Percentiles rank a stretch among this genome's conserved stretches.
phyloP scores from a whole-genome alignment of 805 yeast genomes.

The Candida boleticola region DNA sequence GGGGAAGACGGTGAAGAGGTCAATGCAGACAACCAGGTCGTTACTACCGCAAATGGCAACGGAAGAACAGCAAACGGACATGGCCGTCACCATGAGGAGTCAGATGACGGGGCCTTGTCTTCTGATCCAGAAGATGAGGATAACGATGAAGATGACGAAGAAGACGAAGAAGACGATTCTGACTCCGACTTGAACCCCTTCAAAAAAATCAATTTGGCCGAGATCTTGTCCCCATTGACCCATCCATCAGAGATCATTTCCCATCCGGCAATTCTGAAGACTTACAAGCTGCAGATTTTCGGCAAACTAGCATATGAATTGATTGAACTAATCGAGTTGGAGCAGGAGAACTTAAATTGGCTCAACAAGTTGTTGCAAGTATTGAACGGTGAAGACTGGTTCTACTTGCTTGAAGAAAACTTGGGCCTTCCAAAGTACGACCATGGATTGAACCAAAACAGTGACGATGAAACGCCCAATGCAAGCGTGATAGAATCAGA shows the following conservation, averaged over 20 bases:
- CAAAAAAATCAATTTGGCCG: conserved; percentile 28
- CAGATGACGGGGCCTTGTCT: conserved; percentile 14
- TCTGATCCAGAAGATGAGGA: conserved; percentile 20
- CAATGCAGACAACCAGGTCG: conserved; percentile 19
- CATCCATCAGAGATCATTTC: conserved; percentile 77
- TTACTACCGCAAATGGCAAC: conserved; percentile 6
- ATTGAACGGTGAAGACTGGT: conserved; percentile 85
- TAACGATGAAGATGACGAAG: conserved; percentile 9
- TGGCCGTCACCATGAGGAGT: neutral
- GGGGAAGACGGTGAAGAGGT: conserved; percentile 7
- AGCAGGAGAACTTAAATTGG: conserved; percentile 73
- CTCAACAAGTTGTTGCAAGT: conserved; percentile 71
- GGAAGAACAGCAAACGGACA: neutral
- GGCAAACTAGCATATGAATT: conserved; percentile 65
- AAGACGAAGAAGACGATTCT: conserved; percentile 4
- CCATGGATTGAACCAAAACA: conserved; percentile 46
- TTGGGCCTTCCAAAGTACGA: conserved; percentile 69
- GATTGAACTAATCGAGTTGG: conserved; percentile 74
- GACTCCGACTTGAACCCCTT: conserved; percentile 28
- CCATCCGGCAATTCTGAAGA: conserved; percentile 66
- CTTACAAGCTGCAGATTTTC: conserved; percentile 56
- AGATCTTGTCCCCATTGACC: conserved; percentile 71
- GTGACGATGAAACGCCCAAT: conserved; percentile 17
- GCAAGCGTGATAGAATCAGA: conserved; percentile 3
- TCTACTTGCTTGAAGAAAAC: conserved; percentile 58